Evolutionary conservation across 2,329 filamentous ascomycete genomes (phyloP), one percentile per base, ranked within the genome.

Genomic region (Aspergillus uvarum): DNA sequence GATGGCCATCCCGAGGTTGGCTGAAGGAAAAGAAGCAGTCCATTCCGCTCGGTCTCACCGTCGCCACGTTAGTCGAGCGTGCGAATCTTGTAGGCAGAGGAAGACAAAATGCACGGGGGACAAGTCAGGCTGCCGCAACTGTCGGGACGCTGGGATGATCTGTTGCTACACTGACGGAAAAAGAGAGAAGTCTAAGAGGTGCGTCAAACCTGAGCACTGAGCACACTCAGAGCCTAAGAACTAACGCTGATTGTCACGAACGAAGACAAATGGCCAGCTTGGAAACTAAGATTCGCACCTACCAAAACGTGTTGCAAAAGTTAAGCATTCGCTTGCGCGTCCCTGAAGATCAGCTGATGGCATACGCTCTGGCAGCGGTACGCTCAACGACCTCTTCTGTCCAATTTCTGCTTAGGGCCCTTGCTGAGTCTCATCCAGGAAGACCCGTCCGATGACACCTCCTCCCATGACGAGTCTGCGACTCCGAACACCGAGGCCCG

Each of bases 91-190:
- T 61, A 72, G 78, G 22, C 72, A 76, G 59, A 72, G 77, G 48
- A 80, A 80, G 65, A 80, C 76, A 38, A 80, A 79, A 65, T 80
- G 79, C 60, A 77, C 76, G 26, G 79, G 79, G 19, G 78, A 80
- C 56, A 74, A 76, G 56, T 77, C 77, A 31, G 72, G 74, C 4
- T 81, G 79, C 48, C 69, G 74, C 48, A 79, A 80, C 56, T 81
- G 79, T 59, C 68, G 73, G 49, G 77, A 80, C 54, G 74, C 75
- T 51, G 75, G 74, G n/a, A 74, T 78, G 24, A 68, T 73, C 38
- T 81, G 79, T 62, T 76, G 72, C 58, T 80, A 80, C 65, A 79
- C 76, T 14, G 77, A 79, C 67, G 77, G 77, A 5, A 81, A 80
- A 66, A 68, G 77, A 65, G 79, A 80, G 60, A 74, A 77, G 56